Conservation (phyloP, 1,139 yeast species). For the Kurtzmaniella quercitrusa region DNA sequence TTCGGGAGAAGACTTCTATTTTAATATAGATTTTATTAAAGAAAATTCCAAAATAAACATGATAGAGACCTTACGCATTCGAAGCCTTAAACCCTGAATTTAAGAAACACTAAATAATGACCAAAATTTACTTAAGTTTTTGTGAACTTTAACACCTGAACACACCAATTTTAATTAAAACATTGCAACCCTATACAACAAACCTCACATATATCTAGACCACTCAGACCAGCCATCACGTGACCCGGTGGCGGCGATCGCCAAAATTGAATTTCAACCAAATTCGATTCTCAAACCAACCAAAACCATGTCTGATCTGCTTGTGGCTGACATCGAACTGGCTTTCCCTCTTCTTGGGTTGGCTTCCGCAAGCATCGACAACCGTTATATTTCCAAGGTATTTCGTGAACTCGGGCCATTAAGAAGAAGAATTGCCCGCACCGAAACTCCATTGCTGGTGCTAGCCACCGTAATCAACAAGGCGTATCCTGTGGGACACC, state of each 20-base stretch:
- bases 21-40: too few species aligned
- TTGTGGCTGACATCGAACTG: slow-evolving; percentile 45
- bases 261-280: not conserved
- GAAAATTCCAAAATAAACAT: too few species aligned
- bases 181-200: too few species aligned
- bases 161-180: too few species aligned
- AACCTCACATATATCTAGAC: too few species aligned
- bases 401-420: slow-evolving; percentile 77
- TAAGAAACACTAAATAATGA: too few species aligned
- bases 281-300: not conserved
- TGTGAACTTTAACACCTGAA: too few species aligned
- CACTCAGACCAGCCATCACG: too few species aligned
- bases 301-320: slow-evolving; percentile 8
- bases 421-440: slow-evolving; percentile 57
- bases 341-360: slow-evolving; percentile 56
- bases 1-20: too few species aligned
- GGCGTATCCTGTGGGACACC: slow-evolving; percentile 47
- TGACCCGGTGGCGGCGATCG: slow-evolving; percentile 1
- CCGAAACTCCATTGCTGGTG: slow-evolving; percentile 26
- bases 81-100: too few species aligned
- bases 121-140: too few species aligned
- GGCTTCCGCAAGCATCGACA: slow-evolving; percentile 76
- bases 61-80: too few species aligned
- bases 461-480: slow-evolving; percentile 52
- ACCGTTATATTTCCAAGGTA: slow-evolving; percentile 81